A percentile compares a stretch with the other conserved stretches of the same genome.
Evolutionary conservation across 108 stramenopile genomes (phyloP).

Genomic region (Cyclotella cryptica): DNA sequence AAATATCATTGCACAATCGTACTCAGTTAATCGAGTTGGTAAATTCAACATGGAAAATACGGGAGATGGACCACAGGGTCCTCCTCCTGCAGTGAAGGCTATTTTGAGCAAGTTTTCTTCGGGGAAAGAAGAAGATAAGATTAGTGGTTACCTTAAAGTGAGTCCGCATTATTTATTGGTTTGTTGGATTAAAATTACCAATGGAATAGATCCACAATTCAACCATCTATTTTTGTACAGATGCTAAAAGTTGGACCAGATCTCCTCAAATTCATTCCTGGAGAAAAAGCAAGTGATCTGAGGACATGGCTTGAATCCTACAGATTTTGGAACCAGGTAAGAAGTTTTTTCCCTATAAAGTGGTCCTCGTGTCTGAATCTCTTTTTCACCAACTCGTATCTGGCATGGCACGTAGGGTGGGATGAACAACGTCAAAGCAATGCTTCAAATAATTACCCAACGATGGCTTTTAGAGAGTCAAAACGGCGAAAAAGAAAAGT

Average conservation of each 20-base stretch:
- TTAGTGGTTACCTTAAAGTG: constrained; percentile 72
- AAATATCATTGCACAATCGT: no score
- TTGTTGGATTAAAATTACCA: no score
- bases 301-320: constrained; percentile 88
- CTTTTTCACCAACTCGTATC: background rate
- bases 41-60: constrained; percentile 68
- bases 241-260: constrained; percentile 86
- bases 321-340: constrained; percentile 83
- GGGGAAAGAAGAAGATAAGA: constrained; percentile 86
- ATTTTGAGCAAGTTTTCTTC: constrained; percentile 78
- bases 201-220: no score
- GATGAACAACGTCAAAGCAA: constrained; percentile 61
- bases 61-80: constrained; percentile 60
- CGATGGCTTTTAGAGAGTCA: constrained; percentile 18
- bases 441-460: constrained; percentile 60
- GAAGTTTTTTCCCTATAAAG: background rate
- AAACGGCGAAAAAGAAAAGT: background rate
- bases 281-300: constrained; percentile 83
- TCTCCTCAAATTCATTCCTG: constrained; percentile 85
- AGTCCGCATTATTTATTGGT: no score
- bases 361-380: no score
- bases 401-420: constrained; percentile 42
- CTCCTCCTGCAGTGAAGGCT: constrained; percentile 85
- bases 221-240: constrained; percentile 6
- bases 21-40: constrained; percentile 63